Evolutionary conservation across 441 rosid genomes (phyloP).

Genomic region (Theobroma grandiflorum): DNA sequence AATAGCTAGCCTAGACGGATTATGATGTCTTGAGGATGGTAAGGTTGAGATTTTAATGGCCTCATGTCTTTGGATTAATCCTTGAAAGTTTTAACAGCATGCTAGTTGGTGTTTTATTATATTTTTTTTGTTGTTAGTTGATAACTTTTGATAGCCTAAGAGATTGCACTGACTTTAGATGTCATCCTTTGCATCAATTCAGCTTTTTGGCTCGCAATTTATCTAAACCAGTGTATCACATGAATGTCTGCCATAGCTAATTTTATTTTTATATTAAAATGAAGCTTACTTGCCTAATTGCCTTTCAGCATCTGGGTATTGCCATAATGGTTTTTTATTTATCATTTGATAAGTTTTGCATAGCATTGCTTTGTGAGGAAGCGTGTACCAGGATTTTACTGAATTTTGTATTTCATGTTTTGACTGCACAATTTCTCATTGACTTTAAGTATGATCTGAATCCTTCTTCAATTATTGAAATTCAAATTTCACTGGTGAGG

Average conservation of each 20-base stretch:
- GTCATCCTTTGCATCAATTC: background rate
- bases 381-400: background rate
- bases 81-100: background rate
- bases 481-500: background rate
- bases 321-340: background rate
- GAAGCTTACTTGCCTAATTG: background rate
- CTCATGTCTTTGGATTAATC: background rate
- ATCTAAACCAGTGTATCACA: background rate
- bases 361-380: background rate
- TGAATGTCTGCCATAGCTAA: background rate
- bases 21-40: constrained; percentile 2
- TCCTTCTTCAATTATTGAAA: background rate
- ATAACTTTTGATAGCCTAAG: background rate
- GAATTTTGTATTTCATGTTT: background rate
- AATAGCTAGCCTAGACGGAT: background rate
- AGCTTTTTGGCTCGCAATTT: background rate
- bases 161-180: background rate
- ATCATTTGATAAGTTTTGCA: constrained; percentile 13
- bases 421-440: background rate
- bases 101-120: background rate
- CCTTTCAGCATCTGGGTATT: constrained; percentile 1
- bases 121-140: background rate
- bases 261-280: background rate
- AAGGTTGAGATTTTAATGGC: background rate
- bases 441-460: constrained; percentile 1